These are phyloP conservation scores for Leishmania arabica DNA, from an alignment of 208 protist genomes.

Conservation along the genomic window DNA sequence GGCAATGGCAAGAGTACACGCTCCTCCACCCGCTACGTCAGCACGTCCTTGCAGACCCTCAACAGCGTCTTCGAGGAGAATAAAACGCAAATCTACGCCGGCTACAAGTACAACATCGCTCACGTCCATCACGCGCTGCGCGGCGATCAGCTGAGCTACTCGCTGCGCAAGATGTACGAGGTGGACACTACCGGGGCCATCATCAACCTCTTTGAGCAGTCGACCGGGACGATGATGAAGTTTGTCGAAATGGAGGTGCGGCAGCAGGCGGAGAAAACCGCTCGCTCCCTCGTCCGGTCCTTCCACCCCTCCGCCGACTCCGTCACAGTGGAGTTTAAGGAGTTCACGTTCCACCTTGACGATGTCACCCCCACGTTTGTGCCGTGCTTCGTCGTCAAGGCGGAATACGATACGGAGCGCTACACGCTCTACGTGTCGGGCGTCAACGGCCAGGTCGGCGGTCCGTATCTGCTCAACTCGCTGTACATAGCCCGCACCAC, in stretches of 20 bases:
- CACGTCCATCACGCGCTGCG: constrained; percentile 73
- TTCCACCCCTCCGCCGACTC: constrained; percentile 63
- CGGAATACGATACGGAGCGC: constrained; percentile 62
- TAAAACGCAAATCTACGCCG: constrained; percentile 85
- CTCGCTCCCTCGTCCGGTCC: constrained; percentile 46
- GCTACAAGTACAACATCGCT: constrained; percentile 91
- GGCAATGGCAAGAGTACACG: constrained; percentile 26
- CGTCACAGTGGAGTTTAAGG: constrained; percentile 57
- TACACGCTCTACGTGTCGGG: constrained; percentile 88
- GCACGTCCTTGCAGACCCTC: constrained; percentile 53
- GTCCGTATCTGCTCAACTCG: constrained; percentile 81
- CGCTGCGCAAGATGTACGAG: constrained; percentile 54
- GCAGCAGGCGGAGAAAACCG: constrained; percentile 53
- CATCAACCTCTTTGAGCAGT: constrained; percentile 91
- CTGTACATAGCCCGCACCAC: constrained; percentile 59
- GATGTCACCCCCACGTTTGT: constrained; percentile 80
- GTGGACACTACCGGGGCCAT: constrained; percentile 70
- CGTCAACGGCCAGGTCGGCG: constrained; percentile 56
- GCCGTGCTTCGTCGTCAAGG: constrained; percentile 86
- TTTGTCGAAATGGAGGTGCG: constrained; percentile 64
- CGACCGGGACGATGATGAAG: constrained; percentile 57
- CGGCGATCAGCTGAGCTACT: constrained; percentile 53
- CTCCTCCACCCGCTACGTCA: constrained; percentile 37
- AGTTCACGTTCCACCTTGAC: constrained; percentile 59
- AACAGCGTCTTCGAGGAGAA: constrained; percentile 73